Percentiles rank a stretch among this genome's conserved stretches.
These are phyloP conservation scores for Amanita pallidorosea DNA, from an alignment of 768 basidiomycete species.

Conservation along the genomic window DNA sequence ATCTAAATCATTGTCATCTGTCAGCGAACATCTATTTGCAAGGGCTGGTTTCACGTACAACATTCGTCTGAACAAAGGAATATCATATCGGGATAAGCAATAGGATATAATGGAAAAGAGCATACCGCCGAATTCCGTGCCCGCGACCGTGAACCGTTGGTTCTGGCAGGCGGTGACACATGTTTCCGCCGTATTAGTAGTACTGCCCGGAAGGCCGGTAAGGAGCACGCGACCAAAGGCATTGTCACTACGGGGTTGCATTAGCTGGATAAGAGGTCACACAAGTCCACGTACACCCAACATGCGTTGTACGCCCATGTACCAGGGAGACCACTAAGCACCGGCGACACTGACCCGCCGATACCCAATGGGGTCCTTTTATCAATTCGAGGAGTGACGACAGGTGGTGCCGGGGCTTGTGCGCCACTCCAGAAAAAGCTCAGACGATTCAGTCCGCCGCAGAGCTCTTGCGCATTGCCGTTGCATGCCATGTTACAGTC, in stretches of 20 bases:
- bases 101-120: conserved; percentile 8
- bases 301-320: conserved; percentile 55
- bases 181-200: conserved; percentile 40
- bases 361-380: conserved; percentile 68
- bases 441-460: conserved; percentile 49
- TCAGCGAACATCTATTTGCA: not conserved
- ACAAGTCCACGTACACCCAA: conserved; percentile 38
- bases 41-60: conserved; percentile 24
- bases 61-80: conserved; percentile 23
- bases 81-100: conserved; percentile 2
- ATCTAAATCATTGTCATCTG: conserved; percentile 24
- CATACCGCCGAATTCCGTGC: conserved; percentile 54
- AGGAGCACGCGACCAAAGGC: conserved; percentile 51
- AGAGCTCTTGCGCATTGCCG: conserved; percentile 45
- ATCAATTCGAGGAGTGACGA: conserved; percentile 30
- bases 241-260: conserved; percentile 36
- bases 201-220: conserved; percentile 14
- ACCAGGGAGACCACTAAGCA: conserved; percentile 39
- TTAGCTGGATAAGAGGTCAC: not conserved
- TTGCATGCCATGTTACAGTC: conserved; percentile 57
- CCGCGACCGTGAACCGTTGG: conserved; percentile 56
- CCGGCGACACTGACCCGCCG: conserved; percentile 44
- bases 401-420: conserved; percentile 19
- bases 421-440: conserved; percentile 57
- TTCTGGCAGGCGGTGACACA: conserved; percentile 52